Evolutionary conservation across 2,329 filamentous ascomycete species (phyloP).

Genomic region (Aspergillus melleus): DNA sequence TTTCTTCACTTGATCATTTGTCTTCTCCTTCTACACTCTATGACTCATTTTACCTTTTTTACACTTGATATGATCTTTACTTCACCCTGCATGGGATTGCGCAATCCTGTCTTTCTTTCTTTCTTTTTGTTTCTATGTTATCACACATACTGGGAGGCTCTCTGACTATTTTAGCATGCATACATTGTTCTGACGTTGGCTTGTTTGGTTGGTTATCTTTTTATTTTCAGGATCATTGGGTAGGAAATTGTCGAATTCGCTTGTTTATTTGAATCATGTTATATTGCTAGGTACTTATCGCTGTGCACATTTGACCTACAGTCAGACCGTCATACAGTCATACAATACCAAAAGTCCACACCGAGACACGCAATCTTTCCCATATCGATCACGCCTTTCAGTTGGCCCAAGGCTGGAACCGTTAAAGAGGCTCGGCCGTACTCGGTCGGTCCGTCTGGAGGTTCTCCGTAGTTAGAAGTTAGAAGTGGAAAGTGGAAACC

Average conservation of each 20-base stretch:
- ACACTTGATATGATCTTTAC: background rate
- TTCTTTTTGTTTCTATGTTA: background rate
- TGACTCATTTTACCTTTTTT: background rate
- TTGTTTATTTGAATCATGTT: background rate
- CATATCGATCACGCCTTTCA: too few relatives aligned
- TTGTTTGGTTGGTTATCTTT: background rate
- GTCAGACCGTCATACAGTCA: too few relatives aligned
- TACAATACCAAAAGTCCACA: too few relatives aligned
- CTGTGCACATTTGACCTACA: too few relatives aligned
- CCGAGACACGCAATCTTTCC: too few relatives aligned
- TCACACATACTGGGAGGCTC: slow-evolving; percentile 5
- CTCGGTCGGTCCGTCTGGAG: too few relatives aligned
- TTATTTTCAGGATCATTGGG: background rate
- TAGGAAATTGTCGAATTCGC: background rate
- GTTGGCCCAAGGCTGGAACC: too few relatives aligned
- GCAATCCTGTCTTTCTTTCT: background rate
- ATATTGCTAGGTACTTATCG: background rate
- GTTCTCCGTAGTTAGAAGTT: too few relatives aligned
- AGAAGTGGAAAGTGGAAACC: too few relatives aligned
- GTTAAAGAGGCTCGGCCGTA: too few relatives aligned
- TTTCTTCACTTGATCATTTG: background rate
- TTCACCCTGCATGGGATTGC: background rate
- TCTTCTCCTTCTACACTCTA: background rate
- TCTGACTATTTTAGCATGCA: slow-evolving; percentile 9
- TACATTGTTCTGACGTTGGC: background rate